Evolutionary conservation across 2,329 filamentous ascomycete species (phyloP).

Genomic region (Dactylellina drechsleri): DNA sequence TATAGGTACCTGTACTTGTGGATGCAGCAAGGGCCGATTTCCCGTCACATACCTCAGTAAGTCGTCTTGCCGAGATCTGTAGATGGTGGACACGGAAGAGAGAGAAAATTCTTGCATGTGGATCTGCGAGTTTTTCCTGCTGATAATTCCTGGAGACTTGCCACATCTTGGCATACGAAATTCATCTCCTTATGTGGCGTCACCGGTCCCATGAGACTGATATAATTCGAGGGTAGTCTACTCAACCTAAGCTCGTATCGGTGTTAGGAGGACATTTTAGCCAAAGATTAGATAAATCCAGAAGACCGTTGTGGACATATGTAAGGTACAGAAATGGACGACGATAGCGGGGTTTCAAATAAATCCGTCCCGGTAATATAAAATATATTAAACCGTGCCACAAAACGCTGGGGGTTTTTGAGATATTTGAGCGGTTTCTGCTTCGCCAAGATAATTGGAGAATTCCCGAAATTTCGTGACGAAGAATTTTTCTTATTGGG

Average conservation of each 20-base stretch:
- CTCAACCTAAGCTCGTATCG: neutral
- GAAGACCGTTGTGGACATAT: conserved; percentile 4
- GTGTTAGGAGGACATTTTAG: neutral
- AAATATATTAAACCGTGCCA: conserved; percentile 5
- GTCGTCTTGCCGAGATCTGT: conserved; percentile 32
- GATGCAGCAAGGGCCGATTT: conserved; percentile 45
- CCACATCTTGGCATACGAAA: conserved; percentile 51
- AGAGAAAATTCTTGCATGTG: conserved; percentile 46
- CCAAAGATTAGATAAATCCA: neutral
- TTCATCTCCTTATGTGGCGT: conserved; percentile 15
- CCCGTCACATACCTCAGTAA: conserved; percentile 45
- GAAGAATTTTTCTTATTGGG: neutral
- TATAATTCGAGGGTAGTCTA: too few species aligned
- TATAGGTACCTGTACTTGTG: conserved; percentile 30
- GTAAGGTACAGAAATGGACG: conserved; percentile 8
- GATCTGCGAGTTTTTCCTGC: conserved; percentile 31
- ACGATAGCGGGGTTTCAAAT: neutral
- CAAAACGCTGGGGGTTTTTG: neutral
- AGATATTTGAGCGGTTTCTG: neutral
- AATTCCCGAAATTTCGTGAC: neutral
- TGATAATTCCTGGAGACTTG: conserved; percentile 32
- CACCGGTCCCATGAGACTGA: conserved; percentile 9
- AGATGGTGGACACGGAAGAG: conserved; percentile 5
- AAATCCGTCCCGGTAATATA: neutral
- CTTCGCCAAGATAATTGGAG: neutral